Percentiles rank a stretch among this genome's conserved stretches.
Conservation (phyloP, 257 asterid species). For the Fraxinus quadrangulata region DNA sequence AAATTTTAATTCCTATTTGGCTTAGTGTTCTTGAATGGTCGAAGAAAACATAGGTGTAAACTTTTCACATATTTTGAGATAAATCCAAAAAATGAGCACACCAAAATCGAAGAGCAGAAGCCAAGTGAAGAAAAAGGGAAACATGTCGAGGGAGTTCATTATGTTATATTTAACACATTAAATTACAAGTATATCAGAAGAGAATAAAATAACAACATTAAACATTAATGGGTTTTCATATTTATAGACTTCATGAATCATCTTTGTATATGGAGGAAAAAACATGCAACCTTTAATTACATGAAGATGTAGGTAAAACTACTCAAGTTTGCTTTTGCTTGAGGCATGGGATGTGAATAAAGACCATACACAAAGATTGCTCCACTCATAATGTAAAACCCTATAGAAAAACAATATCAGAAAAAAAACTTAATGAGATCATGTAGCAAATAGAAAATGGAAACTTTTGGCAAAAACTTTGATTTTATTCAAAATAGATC, state of each 20-base stretch:
- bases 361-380: conserved; percentile 29
- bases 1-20: no score
- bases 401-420: neutral
- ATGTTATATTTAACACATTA: neutral
- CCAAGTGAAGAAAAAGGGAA: neutral
- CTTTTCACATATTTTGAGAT: neutral
- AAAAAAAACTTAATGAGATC: neutral
- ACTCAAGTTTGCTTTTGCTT: conserved; percentile 77
- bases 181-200: neutral
- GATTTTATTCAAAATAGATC: neutral
- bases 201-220: neutral
- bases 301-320: conserved; percentile 37
- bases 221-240: neutral
- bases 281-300: conserved; percentile 27
- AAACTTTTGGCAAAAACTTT: neutral
- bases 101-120: neutral
- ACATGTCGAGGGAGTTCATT: neutral
- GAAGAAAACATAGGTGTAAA: no score
- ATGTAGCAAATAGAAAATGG: neutral
- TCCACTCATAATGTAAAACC: conserved; percentile 34
- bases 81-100: neutral
- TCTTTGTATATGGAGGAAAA: conserved; percentile 24
- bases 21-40: no score
- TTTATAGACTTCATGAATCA: neutral
- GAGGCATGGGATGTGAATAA: conserved; percentile 52